Evolutionary conservation across 805 yeast species (phyloP), one percentile per base, ranked within the genome.

Genomic region (Nakazawaea pomicola): DNA sequence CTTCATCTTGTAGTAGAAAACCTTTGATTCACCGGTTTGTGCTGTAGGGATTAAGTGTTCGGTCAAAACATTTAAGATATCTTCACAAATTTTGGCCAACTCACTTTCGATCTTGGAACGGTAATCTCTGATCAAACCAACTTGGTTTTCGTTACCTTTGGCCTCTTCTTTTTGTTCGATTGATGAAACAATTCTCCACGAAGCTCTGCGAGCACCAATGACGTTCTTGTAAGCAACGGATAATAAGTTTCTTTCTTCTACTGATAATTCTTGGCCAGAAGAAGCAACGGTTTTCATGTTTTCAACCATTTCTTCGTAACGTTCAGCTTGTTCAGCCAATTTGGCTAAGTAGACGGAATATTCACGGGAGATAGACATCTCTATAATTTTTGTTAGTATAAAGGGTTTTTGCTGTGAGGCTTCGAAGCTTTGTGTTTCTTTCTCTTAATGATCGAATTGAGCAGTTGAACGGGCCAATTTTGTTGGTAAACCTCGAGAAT

Each of bases 291-390:
- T 83, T 68, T 91, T 90, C 97, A 91, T 91, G 74, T 87, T 88
- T 67, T 88, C 96, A 57, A 91, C 98, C 97, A 87, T 89, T 74
- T 91, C 98, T 74, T 93, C 98, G 67, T 90, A 93, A 72, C 98
- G 95, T 74, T 93, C 99, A 61, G 98, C 97, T 75, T 91, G 97
- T 72, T 91, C 98, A 61, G 97, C 96, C 65, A 93, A 82, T 65
- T 93, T 91, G 67, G 98, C 98, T 62, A 93, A 80, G 71, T 90
- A 91, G 58, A 93, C 96, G 61, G 95, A 87, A 72, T 93, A 95
- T 82, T 93, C 98, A 76, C 97, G 95, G 61, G 91, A 76, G 66
- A 77, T 73, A 57, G 90, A 75, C 89, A 82, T 80, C 60, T 55
- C n/a, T 14, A 9, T 35, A 8, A 19, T 15, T 24, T 10, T n/a